Evolutionary conservation across 176 grass and related monocot species (phyloP).

Genomic region (Lolium perenne): DNA sequence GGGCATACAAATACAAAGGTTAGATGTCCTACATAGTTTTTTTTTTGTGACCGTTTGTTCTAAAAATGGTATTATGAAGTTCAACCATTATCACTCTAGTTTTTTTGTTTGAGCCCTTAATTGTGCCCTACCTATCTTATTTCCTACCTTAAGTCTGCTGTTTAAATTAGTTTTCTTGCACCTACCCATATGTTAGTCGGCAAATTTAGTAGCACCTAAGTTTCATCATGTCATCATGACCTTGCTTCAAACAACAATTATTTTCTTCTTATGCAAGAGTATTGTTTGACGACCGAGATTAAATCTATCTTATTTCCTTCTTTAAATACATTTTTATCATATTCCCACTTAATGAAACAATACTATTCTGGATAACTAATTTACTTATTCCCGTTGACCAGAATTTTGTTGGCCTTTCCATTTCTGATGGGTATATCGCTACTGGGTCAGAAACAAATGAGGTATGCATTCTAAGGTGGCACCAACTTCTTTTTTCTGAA

Average conservation of each 20-base stretch:
- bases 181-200: background rate
- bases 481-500: conserved; percentile 21
- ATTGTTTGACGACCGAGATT: background rate
- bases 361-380: background rate
- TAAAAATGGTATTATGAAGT: conserved; percentile 19
- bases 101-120: background rate
- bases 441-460: conserved; percentile 99
- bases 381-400: conserved; percentile 54
- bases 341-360: background rate
- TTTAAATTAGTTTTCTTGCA: conserved; percentile 19
- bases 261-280: background rate
- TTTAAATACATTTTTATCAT: conserved; percentile 27
- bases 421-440: conserved; percentile 97
- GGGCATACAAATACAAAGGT: conserved; percentile 98
- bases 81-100: background rate
- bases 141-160: background rate
- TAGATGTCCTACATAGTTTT: conserved; percentile 26
- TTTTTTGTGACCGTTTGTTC: conserved; percentile 1
- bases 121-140: background rate
- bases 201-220: background rate
- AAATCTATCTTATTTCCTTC: background rate
- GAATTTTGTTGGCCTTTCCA: conserved; percentile 98
- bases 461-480: conserved; percentile 61
- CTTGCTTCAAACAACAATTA: conserved; percentile 3
- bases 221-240: conserved; percentile 19